Evolutionary conservation across 148 eudicot genomes (phyloP), one percentile per base, ranked within the genome.

Genomic region (Rhododendron williamsianum): DNA sequence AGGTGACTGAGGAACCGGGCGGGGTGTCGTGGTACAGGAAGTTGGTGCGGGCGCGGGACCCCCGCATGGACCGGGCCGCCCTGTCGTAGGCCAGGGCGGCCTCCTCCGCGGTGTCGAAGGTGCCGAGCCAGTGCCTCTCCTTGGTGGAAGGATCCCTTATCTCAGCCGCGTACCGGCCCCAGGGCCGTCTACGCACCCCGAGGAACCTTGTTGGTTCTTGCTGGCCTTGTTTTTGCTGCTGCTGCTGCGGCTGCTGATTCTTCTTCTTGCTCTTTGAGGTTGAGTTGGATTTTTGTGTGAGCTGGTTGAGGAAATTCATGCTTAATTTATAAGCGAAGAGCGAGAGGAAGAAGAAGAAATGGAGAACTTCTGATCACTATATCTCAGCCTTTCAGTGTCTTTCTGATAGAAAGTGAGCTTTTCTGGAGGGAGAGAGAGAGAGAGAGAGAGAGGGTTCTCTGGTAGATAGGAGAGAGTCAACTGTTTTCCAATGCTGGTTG

Each of bases 81-180:
- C 86, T 30, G 85, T 89, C 91, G 46, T 89, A 89, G 69, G 91
- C 86, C 1, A 89, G 81, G 18, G 91, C 91, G 18, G 91, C 91
- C 71, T 89, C 89, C 87, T 89, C 91, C 0, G 91, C 91, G 1
- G 91, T 89, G 88, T 89, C 89, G 82, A 89, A 89, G 38, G 91
- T 89, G 21, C 91, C 91, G 18, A 89, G 87, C 91, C 91, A 89
- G 63, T 89, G 91, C 45, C 91, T 86, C 78, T 89, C 89, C 58
- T 89, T 89, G 27, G 91, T 89, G 3, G 86, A 41, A 0, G 91
- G 91, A 73, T 89, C 91, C 4, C 91, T 71, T 85, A 89, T 89
- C 87, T 89, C 91, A 0, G 91, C 87, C 0, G 91, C 91, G 13
- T 89, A 89, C 4, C 91, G 56, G 30, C 91, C 91, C 91, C 91